Conservation (phyloP, 345 rosid species). For the Melaleuca quinquenervia region DNA sequence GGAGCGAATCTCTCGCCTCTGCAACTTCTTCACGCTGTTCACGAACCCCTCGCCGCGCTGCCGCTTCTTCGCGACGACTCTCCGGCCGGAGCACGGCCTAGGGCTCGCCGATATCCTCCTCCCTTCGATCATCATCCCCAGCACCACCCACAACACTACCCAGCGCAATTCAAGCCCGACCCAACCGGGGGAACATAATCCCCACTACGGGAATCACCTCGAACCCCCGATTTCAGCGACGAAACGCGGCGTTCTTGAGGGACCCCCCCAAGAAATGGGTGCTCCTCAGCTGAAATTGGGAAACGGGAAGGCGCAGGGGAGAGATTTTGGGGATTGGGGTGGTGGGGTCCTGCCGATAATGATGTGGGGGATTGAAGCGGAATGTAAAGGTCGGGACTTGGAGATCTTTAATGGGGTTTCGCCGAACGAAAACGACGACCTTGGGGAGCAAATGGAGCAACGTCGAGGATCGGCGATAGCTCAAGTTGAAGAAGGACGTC, state of each 20-base stretch:
- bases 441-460: background rate
- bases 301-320: background rate
- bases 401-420: background rate
- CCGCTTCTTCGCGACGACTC: conserved; percentile 50
- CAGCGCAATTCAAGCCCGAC: background rate
- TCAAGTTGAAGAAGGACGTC: background rate
- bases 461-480: background rate
- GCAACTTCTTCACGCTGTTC: conserved; percentile 68
- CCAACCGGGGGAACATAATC: background rate
- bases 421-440: background rate
- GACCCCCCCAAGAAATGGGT: background rate
- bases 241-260: background rate
- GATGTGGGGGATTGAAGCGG: background rate
- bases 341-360: background rate
- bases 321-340: background rate
- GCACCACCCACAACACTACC: background rate
- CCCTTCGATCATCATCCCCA: conserved; percentile 43
- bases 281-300: background rate
- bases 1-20: conserved; percentile 63
- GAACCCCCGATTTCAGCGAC: background rate
- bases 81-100: conserved; percentile 68
- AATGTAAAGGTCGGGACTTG: background rate
- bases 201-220: background rate
- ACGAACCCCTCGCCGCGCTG: conserved; percentile 46
- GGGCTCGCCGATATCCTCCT: conserved; percentile 75